Base-by-base conservation (phyloP, 257 asterid species). In the Nyctanthes arbortristis region DNA sequence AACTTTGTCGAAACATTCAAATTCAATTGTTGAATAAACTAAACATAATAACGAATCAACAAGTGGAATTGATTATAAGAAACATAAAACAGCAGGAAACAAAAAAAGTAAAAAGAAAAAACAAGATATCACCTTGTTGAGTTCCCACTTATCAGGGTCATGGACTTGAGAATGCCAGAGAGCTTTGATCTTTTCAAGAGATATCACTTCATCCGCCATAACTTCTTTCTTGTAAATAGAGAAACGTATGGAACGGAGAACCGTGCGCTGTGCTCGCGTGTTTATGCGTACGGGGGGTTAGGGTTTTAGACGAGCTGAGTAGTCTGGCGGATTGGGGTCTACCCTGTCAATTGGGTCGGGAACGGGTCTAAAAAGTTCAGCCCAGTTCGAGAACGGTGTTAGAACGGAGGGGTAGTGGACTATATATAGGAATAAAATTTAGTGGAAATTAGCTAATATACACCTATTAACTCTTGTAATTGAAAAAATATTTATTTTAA, bases 101-200 rank as follows among this genome's bases (percentile, higher is more conserved):
- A 28, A 34, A 45, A 11, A 22, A 14, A 18, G 4, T 14, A 35
- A 29, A 30, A 8, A 35, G 32, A 67, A 52, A 36, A 20, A 25
- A 55, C 49, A 25, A 22, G 32, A 63, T 35, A 16, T 32, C 87
- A 93, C 98, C 96, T 60, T 64, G 84, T 93, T 93, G 68, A 68
- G 81, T 63, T 86, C 92, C 95, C 97, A 84, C 59, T 84, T 90
- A 3, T 85, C 95, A 33, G 88, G 95, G 43, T 93, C 86, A 72
- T 90, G 95, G 73, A 93, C 73, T 79, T 93, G 96, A 30, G 97
- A 85, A 74, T 85, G 89, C 90, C 82, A 88, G 72, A 87, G 88
- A 16, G 84, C 81, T 80, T 88, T 90, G 80, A 90, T 54, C 68
- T 76, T 81, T 11, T 87, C 96, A 71, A 84, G 20, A 7, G 98